These are phyloP conservation scores for Flaveria brownii DNA, from an alignment of 129 eudicot genomes.

Conservation along the genomic window DNA sequence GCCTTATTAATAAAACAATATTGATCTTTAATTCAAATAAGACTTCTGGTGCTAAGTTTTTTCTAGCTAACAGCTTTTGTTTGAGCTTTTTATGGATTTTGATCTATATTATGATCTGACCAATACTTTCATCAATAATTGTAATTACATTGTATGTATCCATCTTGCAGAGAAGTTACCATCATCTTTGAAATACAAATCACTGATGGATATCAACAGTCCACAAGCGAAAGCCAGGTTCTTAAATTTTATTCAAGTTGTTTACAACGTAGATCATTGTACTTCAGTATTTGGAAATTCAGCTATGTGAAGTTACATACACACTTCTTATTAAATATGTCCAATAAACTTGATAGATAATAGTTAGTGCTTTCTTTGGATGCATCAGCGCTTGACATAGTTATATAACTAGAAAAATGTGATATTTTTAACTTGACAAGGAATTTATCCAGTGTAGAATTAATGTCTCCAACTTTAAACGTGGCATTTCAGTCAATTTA, in stretches of 20 bases:
- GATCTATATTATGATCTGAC: neutral
- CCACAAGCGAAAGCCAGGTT: constrained; percentile 87
- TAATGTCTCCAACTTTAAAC: too few species aligned
- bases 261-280: neutral
- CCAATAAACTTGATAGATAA: neutral
- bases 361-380: constrained; percentile 1
- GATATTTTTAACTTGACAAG: neutral
- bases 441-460: neutral
- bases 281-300: neutral
- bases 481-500: too few species aligned
- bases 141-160: neutral
- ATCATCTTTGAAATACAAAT: constrained; percentile 76
- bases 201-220: constrained; percentile 73
- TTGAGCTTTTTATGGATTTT: neutral
- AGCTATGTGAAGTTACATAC: neutral
- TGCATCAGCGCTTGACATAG: neutral
- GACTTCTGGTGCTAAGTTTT: neutral
- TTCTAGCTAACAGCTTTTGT: neutral
- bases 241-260: constrained; percentile 7
- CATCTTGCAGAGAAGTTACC: constrained; percentile 84
- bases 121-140: neutral
- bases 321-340: neutral
- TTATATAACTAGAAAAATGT: neutral
- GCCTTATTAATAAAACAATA: constrained; percentile 1
- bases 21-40: neutral